A percentile compares a stretch with the other conserved stretches of the same genome.
These are phyloP conservation scores for Exophiala dermatitidis DNA, from an alignment of 2,329 filamentous ascomycete species.

Conservation along the genomic window DNA sequence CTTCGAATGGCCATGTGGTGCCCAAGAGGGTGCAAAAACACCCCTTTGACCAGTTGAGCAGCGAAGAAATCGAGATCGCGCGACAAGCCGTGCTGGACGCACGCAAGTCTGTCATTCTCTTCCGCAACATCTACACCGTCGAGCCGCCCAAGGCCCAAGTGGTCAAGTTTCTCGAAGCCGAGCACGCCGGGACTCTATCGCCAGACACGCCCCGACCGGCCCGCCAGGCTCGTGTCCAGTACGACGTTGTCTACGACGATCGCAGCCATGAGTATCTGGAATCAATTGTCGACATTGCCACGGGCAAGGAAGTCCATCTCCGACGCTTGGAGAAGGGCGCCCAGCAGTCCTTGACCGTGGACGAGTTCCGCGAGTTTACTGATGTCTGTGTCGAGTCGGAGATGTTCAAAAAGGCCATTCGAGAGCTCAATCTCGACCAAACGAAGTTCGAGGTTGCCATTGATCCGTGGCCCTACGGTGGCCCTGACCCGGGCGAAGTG, in stretches of 20 bases:
- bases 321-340: conserved; percentile 41
- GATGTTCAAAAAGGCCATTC: conserved; percentile 46
- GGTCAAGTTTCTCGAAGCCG: conserved; percentile 42
- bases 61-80: conserved; percentile 48
- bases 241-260: conserved; percentile 48
- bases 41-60: conserved; percentile 51
- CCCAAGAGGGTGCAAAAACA: conserved; percentile 31
- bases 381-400: conserved; percentile 47
- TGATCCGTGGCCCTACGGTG: conserved; percentile 52
- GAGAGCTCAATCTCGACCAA: conserved; percentile 48
- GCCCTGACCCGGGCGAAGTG: conserved; percentile 43
- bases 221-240: conserved; percentile 48
- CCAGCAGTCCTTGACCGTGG: conserved; percentile 44
- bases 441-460: conserved; percentile 50
- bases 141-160: conserved; percentile 46
- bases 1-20: conserved; percentile 7
- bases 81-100: conserved; percentile 43
- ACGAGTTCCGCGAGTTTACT: conserved; percentile 43
- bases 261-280: conserved; percentile 51
- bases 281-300: conserved; percentile 44
- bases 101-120: conserved; percentile 35
- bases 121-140: conserved; percentile 45
- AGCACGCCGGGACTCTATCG: conserved; percentile 40
- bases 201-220: conserved; percentile 41
- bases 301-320: conserved; percentile 38